Evolutionary conservation across 768 basidiomycete genomes (phyloP), one percentile per base, ranked within the genome.

Genomic region (Agrocybe pediades): DNA sequence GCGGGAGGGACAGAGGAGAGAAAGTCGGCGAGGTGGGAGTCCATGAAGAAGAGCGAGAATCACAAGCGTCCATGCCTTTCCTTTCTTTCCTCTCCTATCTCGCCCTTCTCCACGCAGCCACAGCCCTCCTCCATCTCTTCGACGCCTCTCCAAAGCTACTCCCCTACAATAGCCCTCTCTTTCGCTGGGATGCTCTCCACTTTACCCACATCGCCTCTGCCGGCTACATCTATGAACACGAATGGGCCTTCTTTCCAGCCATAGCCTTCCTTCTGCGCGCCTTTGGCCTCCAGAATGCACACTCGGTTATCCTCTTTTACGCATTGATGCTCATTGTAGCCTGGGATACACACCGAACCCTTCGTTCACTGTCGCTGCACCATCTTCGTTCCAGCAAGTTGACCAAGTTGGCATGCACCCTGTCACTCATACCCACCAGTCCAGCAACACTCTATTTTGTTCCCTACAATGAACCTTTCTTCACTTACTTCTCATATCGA

Each of bases 131-230:
- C 8, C 68, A 70, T 13, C 67, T 74, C 49, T 77, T 77, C 58
- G 77, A 77, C 65, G 62, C 68, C 0, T 76, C 75, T 9, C 68
- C 71, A 1, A 57, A 54, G n/a, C 62, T 75, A 30, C 51, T 68
- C 23, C 49, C 63, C 44, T 45, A 49, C 11, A 29, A 26, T 40
- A 23, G 17, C 15, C 66, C 69, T 7, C 65, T 85, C 2, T 73
- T 94, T 9, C 83, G 94, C 60, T 99, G 96, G 97, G 96, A 98
- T 65, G 77, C 77, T 2, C 80, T 98, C 59, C 88, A 97, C 69
- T 98, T 94, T 67, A 60, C 74, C 6, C 78, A 81, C 61, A 82
- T 92, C 49, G 90, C 92, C 0, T 62, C 74, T 23, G 54, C 79
- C 9, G 81, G 75, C 43, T 81, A 81, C 59, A 60, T 70, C 24